Evolutionary conservation across 768 basidiomycete species (phyloP).

Genomic region (Stropharia rugosoannulata): DNA sequence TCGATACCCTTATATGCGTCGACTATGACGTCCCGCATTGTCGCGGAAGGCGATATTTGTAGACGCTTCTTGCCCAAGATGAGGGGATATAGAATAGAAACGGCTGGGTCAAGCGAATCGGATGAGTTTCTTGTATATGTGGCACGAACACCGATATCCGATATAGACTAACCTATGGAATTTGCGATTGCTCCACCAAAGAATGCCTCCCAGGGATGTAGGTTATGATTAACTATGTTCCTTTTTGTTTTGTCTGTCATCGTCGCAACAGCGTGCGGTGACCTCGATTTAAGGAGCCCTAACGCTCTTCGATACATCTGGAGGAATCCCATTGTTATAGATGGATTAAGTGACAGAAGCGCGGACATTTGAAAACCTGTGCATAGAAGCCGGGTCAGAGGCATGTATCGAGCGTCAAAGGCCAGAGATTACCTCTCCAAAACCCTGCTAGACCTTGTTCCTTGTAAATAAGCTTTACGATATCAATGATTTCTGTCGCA

Average conservation of each 20-base stretch:
- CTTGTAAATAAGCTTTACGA: slow-evolving; percentile 42
- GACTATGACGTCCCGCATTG: slow-evolving; percentile 26
- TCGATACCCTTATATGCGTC: slow-evolving; percentile 33
- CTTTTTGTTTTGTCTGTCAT: slow-evolving; percentile 6
- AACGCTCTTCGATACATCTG: slow-evolving; percentile 46
- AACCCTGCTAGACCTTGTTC: slow-evolving; percentile 53
- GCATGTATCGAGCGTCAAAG: background rate
- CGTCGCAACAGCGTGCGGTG: background rate
- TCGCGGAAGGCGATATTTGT: slow-evolving; percentile 42
- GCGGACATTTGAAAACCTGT: slow-evolving; percentile 51
- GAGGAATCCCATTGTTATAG: slow-evolving; percentile 55
- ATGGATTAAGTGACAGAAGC: slow-evolving; percentile 54
- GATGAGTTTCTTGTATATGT: background rate
- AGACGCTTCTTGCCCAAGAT: slow-evolving; percentile 60
- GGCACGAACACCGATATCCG: background rate
- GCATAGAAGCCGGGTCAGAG: background rate
- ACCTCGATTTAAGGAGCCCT: slow-evolving; percentile 21
- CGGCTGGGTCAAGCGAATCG: slow-evolving; percentile 25
- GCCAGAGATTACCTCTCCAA: slow-evolving; percentile 46
- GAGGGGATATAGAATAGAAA: slow-evolving; percentile 51
- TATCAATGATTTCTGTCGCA: slow-evolving; percentile 23
- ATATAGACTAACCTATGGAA: slow-evolving; percentile 35
- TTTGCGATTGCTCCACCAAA: slow-evolving; percentile 56
- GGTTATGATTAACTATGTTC: slow-evolving; percentile 20
- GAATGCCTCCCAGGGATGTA: slow-evolving; percentile 48